A percentile compares a stretch with the other conserved stretches of the same genome.
phyloP scores from a whole-genome alignment of 148 eudicot genomes.

The Rhododendron griersonianum region DNA sequence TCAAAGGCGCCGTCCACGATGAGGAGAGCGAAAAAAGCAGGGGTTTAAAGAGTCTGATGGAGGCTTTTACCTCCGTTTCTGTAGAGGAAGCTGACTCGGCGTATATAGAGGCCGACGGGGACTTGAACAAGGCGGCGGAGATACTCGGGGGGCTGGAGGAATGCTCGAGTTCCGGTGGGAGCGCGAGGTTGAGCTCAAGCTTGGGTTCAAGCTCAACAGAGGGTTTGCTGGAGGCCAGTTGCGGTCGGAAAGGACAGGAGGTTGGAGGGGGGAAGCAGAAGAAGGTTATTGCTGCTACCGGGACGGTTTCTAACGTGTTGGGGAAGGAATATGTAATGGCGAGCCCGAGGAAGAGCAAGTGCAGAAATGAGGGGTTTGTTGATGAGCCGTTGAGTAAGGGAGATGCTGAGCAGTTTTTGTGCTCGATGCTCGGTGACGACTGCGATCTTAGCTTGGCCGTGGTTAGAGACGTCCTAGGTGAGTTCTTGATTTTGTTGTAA shows the following conservation, averaged over 20 bases:
- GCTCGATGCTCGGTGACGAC: constrained; percentile 82
- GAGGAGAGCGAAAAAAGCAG: constrained; percentile 23
- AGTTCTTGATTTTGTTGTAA: constrained; percentile 16
- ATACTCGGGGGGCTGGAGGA: constrained; percentile 37
- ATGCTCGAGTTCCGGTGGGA: constrained; percentile 53
- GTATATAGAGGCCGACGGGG: constrained; percentile 51
- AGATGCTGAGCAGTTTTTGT: constrained; percentile 75
- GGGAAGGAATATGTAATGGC: constrained; percentile 64
- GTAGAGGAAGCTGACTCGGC: constrained; percentile 57
- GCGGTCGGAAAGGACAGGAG: constrained; percentile 9
- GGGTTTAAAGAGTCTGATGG: constrained; percentile 36
- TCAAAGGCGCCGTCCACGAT: not conserved
- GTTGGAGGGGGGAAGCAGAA: constrained; percentile 40
- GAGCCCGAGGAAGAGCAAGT: constrained; percentile 33
- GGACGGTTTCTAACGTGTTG: constrained; percentile 58
- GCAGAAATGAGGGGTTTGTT: constrained; percentile 26
- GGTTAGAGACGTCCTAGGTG: constrained; percentile 80
- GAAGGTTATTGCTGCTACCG: constrained; percentile 66
- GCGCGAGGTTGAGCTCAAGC: constrained; percentile 13
- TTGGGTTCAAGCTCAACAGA: constrained; percentile 31
- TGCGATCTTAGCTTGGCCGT: constrained; percentile 72
- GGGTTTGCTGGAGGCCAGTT: constrained; percentile 21
- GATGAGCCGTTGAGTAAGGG: constrained; percentile 36
- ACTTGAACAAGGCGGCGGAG: constrained; percentile 56
- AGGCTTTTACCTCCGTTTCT: constrained; percentile 59